Percentiles rank a stretch among this genome's conserved stretches.
These are phyloP conservation scores for Calamus simplicifolius DNA, from an alignment of 176 grass and related monocot species.

Conservation along the genomic window DNA sequence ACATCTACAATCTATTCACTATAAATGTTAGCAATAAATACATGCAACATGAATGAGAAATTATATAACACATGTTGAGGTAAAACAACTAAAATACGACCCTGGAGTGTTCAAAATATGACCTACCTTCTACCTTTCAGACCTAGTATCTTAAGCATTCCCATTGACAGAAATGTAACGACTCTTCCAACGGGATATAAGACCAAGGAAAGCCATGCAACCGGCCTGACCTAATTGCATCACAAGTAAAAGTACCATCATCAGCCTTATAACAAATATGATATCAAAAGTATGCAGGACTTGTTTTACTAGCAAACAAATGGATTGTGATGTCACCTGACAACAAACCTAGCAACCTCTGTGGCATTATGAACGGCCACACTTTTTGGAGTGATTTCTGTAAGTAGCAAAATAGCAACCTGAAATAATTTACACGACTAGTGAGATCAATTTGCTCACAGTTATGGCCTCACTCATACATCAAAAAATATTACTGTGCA, in stretches of 20 bases:
- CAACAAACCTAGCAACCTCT: conserved; percentile 89
- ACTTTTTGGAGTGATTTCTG: conserved; percentile 97
- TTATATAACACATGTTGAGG: background rate
- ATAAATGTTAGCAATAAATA: no score
- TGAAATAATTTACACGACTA: conserved; percentile 27
- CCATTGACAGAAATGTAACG: conserved; percentile 89
- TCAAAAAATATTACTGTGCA: no score
- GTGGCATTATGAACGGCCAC: conserved; percentile 88
- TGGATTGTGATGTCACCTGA: conserved; percentile 45
- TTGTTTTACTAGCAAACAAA: no score
- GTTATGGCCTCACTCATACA: no score
- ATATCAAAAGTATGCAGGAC: background rate
- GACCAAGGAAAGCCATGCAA: conserved; percentile 90
- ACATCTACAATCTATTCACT: no score
- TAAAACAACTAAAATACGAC: background rate
- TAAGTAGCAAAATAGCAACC: conserved; percentile 88
- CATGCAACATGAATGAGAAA: background rate
- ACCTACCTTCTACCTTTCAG: conserved; percentile 91
- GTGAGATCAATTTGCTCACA: background rate
- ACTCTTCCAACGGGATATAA: conserved; percentile 92
- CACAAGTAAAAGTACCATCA: conserved; percentile 23
- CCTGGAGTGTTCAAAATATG: background rate
- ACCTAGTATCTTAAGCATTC: conserved; percentile 86
- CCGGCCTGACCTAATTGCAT: conserved; percentile 72
- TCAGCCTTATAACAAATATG: conserved; percentile 1